Base-by-base conservation (phyloP, 495 filamentous ascomycete species). In the Penicillium lividum region DNA sequence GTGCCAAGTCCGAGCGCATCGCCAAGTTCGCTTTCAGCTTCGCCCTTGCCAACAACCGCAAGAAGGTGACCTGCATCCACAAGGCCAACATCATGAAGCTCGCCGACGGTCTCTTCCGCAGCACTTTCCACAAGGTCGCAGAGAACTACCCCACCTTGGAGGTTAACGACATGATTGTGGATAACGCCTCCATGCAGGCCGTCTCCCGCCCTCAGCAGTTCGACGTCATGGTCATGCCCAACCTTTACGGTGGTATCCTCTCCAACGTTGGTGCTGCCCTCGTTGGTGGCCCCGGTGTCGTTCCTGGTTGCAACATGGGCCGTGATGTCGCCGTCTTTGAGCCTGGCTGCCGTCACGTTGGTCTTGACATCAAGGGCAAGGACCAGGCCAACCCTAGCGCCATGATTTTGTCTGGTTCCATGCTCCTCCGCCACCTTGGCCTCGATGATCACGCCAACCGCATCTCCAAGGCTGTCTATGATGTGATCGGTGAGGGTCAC, bases 71-170 rank as follows among this genome's bases (percentile, higher is more conserved):
- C 61, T 97, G 92, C 77, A 97, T 98, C 68, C 95, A 98, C 85
- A 98, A 98, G 82, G 95, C 94, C 70, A 98, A 98, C 82, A 98
- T 98, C 80, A 98, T 98, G 94, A 98, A 98, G 84, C 82, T 98
- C 51, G 93, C 93, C 76, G 94, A 98, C 68, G 94, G 94, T 79
- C 88, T 98, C 58, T 98, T 98, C 88, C 89, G 94, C 69, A 91
- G 88, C 76, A 98, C 94, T 47, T 94, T 98, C 84, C 89, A 96
- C 78, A 85, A 87, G 64, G 86, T 95, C 62, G 91, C 92, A 50
- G 88, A 92, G 77, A 89, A 96, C 70, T 98, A 93, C 76, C 92
- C 94, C 46, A 93, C 91, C 33, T 79, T 98, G 57, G 90, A 96
- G 81, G 86, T 88, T 56, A 94, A 93, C 78, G 95, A 98, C 77